Evolutionary conservation across 176 grass and related monocot genomes (phyloP).

Genomic region (Musa itinerans): DNA sequence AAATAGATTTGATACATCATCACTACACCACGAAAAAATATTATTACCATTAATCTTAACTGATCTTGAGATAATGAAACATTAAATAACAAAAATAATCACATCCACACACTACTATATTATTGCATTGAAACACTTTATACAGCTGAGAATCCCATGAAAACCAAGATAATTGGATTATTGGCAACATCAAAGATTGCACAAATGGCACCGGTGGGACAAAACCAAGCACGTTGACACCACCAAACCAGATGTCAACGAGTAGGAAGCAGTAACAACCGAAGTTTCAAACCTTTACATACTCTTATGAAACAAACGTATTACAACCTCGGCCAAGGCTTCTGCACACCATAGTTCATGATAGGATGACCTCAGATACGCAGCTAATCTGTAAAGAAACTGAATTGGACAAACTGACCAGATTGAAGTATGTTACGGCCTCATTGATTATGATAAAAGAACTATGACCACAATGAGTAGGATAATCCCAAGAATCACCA

Average conservation of each 20-base stretch:
- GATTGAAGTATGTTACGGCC: neutral
- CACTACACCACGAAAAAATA: no score
- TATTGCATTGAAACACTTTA: neutral
- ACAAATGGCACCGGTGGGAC: neutral
- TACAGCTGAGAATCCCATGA: neutral
- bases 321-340: neutral
- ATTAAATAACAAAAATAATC: neutral
- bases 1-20: no score
- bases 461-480: conserved; percentile 46
- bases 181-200: neutral
- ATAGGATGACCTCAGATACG: neutral
- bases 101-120: neutral
- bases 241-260: neutral
- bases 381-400: neutral
- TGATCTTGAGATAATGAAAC: neutral
- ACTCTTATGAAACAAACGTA: neutral
- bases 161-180: neutral
- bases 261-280: neutral
- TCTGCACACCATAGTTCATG: neutral
- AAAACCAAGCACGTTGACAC: neutral
- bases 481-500: conserved; percentile 36
- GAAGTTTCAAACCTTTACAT: neutral
- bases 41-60: no score
- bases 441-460: conserved; percentile 53
- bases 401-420: no score